These are phyloP conservation scores for Neurospora terricola DNA, from an alignment of 495 filamentous ascomycete species.

Conservation along the genomic window DNA sequence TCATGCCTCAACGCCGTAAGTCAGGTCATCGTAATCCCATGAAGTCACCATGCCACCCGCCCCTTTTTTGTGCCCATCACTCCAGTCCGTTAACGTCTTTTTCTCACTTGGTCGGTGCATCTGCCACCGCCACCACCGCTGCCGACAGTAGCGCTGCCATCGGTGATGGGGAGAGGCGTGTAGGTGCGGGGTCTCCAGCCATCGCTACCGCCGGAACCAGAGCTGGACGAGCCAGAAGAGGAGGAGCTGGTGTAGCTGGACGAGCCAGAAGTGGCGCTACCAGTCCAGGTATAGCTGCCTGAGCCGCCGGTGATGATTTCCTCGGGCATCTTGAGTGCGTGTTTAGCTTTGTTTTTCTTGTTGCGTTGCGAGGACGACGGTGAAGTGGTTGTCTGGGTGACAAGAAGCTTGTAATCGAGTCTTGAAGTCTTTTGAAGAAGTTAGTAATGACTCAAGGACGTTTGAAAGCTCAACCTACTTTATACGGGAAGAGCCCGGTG, in stretches of 20 bases:
- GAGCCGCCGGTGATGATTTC: not conserved
- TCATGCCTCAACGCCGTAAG: not conserved
- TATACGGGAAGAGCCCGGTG: not conserved
- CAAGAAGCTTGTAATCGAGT: not conserved
- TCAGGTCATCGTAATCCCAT: not conserved
- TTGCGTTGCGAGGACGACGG: not conserved
- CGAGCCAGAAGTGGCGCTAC: not conserved
- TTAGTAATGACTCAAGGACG: not conserved
- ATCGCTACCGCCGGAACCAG: not conserved
- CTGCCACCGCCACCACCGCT: not conserved
- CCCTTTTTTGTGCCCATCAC: not conserved
- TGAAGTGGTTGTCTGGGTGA: not conserved
- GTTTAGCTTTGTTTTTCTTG: not conserved
- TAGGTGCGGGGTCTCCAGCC: not conserved
- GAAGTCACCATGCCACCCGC: not conserved
- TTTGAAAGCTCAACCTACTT: not conserved
- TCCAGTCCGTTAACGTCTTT: not conserved
- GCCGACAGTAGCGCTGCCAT: not conserved
- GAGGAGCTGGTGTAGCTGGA: not conserved
- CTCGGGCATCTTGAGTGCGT: not conserved
- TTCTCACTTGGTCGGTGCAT: not conserved
- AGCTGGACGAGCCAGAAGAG: not conserved
- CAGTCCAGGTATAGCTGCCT: not conserved
- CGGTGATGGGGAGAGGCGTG: not conserved
- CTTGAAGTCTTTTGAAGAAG: not conserved